phyloP scores from a whole-genome alignment of 2,329 filamentous ascomycete species.

The Hypoxylon sp. region DNA sequence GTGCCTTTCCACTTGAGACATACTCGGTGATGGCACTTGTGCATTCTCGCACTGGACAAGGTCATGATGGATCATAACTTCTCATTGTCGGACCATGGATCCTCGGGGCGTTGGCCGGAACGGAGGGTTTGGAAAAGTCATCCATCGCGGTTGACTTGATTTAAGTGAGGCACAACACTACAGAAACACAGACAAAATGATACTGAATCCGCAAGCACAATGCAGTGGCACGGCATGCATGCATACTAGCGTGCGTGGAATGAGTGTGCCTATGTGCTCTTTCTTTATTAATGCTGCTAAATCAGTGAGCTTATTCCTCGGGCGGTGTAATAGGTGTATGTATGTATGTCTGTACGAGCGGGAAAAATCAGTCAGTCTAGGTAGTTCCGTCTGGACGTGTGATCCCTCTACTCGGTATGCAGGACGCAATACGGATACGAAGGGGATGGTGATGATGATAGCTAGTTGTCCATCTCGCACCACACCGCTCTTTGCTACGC shows the following conservation, averaged over 20 bases:
- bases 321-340: background rate
- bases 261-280: background rate
- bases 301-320: slow-evolving; percentile 17
- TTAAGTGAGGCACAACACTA: slow-evolving; percentile 13
- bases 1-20: slow-evolving; percentile 3
- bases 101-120: slow-evolving; percentile 38
- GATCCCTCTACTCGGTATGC: background rate
- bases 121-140: slow-evolving; percentile 34
- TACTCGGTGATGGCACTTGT: slow-evolving; percentile 13
- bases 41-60: slow-evolving; percentile 14
- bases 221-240: slow-evolving; percentile 7
- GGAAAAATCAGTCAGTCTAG: background rate
- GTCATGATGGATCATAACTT: slow-evolving; percentile 25
- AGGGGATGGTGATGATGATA: slow-evolving; percentile 14
- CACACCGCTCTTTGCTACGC: slow-evolving; percentile 29
- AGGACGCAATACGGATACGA: background rate
- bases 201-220: slow-evolving; percentile 22
- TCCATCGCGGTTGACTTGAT: slow-evolving; percentile 20
- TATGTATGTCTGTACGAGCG: slow-evolving; percentile 7
- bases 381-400: background rate
- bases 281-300: slow-evolving; percentile 16
- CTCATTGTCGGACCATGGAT: slow-evolving; percentile 28
- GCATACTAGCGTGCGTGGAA: slow-evolving; percentile 16
- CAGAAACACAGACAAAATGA: slow-evolving; percentile 17
- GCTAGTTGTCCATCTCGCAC: slow-evolving; percentile 1